Evolutionary conservation across 2,329 filamentous ascomycete genomes (phyloP), one percentile per base, ranked within the genome.

Genomic region (Pyrenochaeta sp.): DNA sequence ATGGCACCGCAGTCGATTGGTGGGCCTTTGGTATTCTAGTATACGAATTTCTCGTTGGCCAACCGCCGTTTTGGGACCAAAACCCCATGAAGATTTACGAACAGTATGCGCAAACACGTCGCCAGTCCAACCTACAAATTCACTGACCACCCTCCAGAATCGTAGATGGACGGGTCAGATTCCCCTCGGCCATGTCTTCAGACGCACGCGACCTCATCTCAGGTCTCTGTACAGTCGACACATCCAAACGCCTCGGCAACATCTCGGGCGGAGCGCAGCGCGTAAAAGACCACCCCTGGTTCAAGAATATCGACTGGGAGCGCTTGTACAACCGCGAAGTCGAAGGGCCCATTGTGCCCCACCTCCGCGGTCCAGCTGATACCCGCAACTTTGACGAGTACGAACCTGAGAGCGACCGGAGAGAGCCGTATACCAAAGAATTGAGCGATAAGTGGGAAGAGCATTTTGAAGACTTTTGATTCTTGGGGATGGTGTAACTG

Each of bases 31-130:
- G 89, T 18, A 91, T 93, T 55, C 72, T 94, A 43, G 85, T 93
- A 46, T 93, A 90, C 69, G 89, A 94, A 66, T 93, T 93, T 65
- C 74, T 93, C 35, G 90, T 89, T 7, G 89, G 89, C 19, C 91
- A 92, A 63, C 89, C 89, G 10, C 89, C 89, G 0, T 94, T 93
- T 66, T 94, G 89, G 88, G 86, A 92, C 64, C 85, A 89, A 54
- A 93, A 91, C 55, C 89, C 89, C 1, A 89, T 93, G 55, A 89
- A 92, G 68, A 93, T 93, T 45, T 93, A 93, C 73, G 89, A 90
- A 68, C 83, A 80, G 74, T 76, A 63, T 44, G 68, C 19, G n/a
- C 3, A 14, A 10, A 10, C 19, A n/a, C n/a, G n/a, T n/a, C n/a
- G n/a, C n/a, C n/a, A n/a, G n/a, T n/a, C n/a, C n/a, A n/a, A n/a